Evolutionary conservation across 228 moss, liverwort and hornwort genomes (phyloP), one percentile per base, ranked within the genome.

Genomic region (Sphagnum fallax): DNA sequence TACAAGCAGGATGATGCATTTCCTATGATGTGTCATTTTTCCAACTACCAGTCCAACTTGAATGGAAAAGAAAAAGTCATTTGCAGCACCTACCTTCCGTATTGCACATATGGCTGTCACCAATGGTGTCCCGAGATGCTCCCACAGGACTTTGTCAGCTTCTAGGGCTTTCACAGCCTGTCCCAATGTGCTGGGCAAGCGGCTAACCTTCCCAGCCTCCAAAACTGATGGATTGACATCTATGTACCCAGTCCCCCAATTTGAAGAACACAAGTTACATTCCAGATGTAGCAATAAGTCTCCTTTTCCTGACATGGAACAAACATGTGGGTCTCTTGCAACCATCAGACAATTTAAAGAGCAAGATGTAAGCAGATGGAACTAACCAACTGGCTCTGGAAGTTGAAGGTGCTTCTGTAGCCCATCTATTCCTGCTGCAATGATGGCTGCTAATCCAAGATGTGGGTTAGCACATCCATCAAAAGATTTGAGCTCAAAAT

Each of bases 381-480:
- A 76, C 81, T 72, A 66, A 96, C 95, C 88, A 71, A 80, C 64
- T 32, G 96, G 93, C 4, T 79, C 78, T 12, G 91, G 89, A 55
- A 98, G 79, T 49, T 64, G 63, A 1, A 79, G 78, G 71, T 89
- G 83, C 60, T 87, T 93, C 68, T 92, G 83, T 71, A 98, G 76
- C 52, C 98, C 98, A 64, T 98, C 98, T 72, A 98, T 81, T 72
- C 98, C 98, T 7, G 91, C 93, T 5, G 92, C 92, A 48, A 92
- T 69, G 61, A 98, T 49, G 15, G 98, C 89, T 72, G 98, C 98
- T 72, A 98, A 76, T 15, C 98, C 98, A 65, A 98, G 76, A 75
- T 98, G 91, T n/a, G 98, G 98, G 66, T 98, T 93, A 52, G 98
- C 91, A 81, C 91, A 91, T 16, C 98, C 98, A 79, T 98, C 98